Base-by-base conservation (phyloP, 495 filamentous ascomycete genomes). In the Hypoxylon rickii region DNA sequence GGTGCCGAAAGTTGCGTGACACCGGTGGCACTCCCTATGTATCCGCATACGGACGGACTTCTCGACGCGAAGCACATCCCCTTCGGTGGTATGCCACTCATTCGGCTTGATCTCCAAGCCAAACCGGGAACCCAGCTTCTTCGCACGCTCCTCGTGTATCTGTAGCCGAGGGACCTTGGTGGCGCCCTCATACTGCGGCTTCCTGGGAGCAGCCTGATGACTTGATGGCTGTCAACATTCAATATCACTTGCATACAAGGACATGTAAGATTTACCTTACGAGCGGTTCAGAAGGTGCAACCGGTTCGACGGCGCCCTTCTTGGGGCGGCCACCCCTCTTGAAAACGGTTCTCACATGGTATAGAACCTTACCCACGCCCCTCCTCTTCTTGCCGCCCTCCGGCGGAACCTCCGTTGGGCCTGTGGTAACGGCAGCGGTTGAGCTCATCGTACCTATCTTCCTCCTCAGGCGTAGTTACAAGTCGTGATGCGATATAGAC, bases 41-140 rank as follows among this genome's bases (percentile, higher is more conserved):
- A 96, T 86, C 24, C 93, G 83, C 88, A 97, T 95, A 58, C 90
- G 88, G 55, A 96, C 90, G 13, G 89, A 84, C 71, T 93, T 96
- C 68, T 93, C 85, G 13, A 96, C 86, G 19, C 93, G 88, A 40
- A 85, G 72, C 16, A 85, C 78, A 44, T 85, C 79, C 22, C 76
- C 73, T 51, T 83, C 79, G 53, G 71, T 69, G 38, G 76, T 73
- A 58, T 81, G 82, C 86, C 85, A 89, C 67, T 90, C 87, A 52
- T 78, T 81, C 10, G 84, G 79, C 58, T 89, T 83, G 29, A 90
- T 75, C 43, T 83, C 84, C 56, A 92, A 59, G 33, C 86, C 87
- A 56, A 90, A 90, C 61, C 87, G 86, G 57, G 86, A 84, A 62
- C 89, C 89, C 18, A 93, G 74, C 44, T 79, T 81, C 63, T 83